Percentiles rank a stretch among this genome's conserved stretches.
These are phyloP conservation scores for Ceratobasidium sp. DNA, from an alignment of 1,284 basidiomycete species.

Conservation along the genomic window DNA sequence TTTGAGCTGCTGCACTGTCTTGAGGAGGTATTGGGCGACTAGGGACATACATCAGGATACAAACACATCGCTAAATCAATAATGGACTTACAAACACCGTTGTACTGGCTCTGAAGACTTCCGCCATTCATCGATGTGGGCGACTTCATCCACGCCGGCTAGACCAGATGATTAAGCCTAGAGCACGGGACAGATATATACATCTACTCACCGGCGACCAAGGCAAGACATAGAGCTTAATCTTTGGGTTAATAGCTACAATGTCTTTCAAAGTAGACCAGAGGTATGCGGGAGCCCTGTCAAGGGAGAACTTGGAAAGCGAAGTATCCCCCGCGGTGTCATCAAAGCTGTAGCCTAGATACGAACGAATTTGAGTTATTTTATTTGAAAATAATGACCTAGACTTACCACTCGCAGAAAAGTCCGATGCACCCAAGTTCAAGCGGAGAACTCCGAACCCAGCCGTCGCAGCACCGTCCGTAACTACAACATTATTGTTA, in stretches of 20 bases:
- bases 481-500: constrained; percentile 57
- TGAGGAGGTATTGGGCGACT: constrained; percentile 70
- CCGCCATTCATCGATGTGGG: constrained; percentile 67
- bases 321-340: constrained; percentile 66
- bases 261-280: constrained; percentile 69
- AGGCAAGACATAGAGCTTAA: constrained; percentile 66
- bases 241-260: constrained; percentile 61
- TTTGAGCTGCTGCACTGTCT: constrained; percentile 68
- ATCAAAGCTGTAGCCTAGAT: constrained; percentile 66
- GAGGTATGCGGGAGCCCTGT: constrained; percentile 65
- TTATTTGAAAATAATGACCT: background rate
- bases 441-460: constrained; percentile 68
- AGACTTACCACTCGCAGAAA: constrained; percentile 63
- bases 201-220: constrained; percentile 68
- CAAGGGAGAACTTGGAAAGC: constrained; percentile 65
- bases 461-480: constrained; percentile 65
- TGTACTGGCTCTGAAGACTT: constrained; percentile 59
- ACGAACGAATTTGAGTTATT: constrained; percentile 18
- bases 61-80: too few species aligned
- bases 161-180: background rate
- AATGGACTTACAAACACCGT: constrained; percentile 55
- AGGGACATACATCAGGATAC: too few species aligned
- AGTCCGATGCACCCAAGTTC: constrained; percentile 69
- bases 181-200: constrained; percentile 14
- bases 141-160: constrained; percentile 72